Evolutionary conservation across 345 rosid genomes (phyloP).

Genomic region (Hypericum androsaemum): DNA sequence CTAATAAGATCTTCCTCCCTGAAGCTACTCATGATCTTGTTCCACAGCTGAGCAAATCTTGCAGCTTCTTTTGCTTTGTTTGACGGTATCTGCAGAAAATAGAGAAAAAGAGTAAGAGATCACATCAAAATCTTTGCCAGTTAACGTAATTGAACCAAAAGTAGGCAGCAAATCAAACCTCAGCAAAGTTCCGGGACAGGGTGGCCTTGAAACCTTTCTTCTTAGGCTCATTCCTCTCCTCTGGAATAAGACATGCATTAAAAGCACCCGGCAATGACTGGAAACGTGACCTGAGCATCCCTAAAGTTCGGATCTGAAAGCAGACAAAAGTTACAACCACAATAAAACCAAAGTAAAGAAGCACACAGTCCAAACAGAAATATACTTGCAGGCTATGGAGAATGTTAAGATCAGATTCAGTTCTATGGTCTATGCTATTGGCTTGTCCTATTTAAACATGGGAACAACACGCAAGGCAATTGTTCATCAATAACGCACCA

Average conservation of each 20-base stretch:
- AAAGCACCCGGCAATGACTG: slow-evolving; percentile 83
- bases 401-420: no score
- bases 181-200: slow-evolving; percentile 44
- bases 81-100: slow-evolving; percentile 35
- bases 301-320: slow-evolving; percentile 85
- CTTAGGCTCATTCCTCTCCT: slow-evolving; percentile 45
- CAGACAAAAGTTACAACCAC: slow-evolving; percentile 9
- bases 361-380: neutral
- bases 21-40: slow-evolving; percentile 86
- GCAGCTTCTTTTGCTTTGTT: slow-evolving; percentile 78
- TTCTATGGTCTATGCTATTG: no score
- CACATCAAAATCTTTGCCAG: neutral
- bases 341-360: neutral
- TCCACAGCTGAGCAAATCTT: slow-evolving; percentile 98
- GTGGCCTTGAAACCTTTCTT: slow-evolving; percentile 69
- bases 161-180: slow-evolving; percentile 27
- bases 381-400: neutral
- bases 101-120: slow-evolving; percentile 5
- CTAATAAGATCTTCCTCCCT: slow-evolving; percentile 95
- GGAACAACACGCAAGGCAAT: no score
- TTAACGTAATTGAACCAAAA: neutral
- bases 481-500: no score
- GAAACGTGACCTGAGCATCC: slow-evolving; percentile 97
- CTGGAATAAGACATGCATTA: slow-evolving; percentile 71
- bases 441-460: no score